These are phyloP conservation scores for Scheffersomyces illinoinensis DNA, from an alignment of 1,139 yeast species.

Conservation along the genomic window DNA sequence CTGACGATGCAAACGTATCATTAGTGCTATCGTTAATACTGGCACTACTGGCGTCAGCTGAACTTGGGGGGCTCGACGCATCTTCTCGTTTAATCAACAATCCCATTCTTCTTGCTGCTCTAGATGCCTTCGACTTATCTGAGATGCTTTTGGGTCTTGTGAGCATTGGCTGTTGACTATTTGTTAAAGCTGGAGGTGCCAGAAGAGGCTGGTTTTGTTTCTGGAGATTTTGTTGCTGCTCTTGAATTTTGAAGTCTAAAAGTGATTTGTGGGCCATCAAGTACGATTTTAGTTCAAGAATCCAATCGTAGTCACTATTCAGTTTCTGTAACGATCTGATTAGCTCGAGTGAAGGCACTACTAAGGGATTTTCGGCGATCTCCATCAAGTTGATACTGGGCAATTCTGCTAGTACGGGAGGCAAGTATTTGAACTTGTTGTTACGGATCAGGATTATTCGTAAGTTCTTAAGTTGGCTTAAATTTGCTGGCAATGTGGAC, in stretches of 20 bases:
- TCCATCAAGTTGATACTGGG: slow-evolving; percentile 61
- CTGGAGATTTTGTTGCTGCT: slow-evolving; percentile 9
- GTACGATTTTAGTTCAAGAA: slow-evolving; percentile 50
- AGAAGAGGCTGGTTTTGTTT: slow-evolving; percentile 4
- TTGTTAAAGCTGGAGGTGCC: slow-evolving; percentile 4
- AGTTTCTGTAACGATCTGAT: slow-evolving; percentile 37
- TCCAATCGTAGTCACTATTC: slow-evolving; percentile 53
- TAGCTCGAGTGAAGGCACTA: slow-evolving; percentile 47
- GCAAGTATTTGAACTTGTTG: slow-evolving; percentile 59
- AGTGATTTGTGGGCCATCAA: slow-evolving; percentile 29
- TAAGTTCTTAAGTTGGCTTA: slow-evolving; percentile 43
- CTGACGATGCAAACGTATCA: not conserved
- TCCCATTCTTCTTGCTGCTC: slow-evolving; percentile 65
- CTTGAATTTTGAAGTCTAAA: slow-evolving; percentile 20
- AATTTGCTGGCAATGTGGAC: slow-evolving; percentile 39
- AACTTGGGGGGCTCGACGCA: slow-evolving; percentile 5
- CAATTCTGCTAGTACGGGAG: slow-evolving; percentile 57
- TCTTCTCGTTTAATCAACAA: slow-evolving; percentile 53
- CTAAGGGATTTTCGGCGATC: slow-evolving; percentile 66
- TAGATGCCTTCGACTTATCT: slow-evolving; percentile 60
- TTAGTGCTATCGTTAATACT: not conserved
- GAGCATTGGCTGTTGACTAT: slow-evolving; percentile 19
- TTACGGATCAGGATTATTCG: slow-evolving; percentile 64
- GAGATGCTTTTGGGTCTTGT: slow-evolving; percentile 55
- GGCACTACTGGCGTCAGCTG: not conserved